Evolutionary conservation across 225 moss, liverwort and hornwort species (phyloP), one percentile per base, ranked within the genome.

Genomic region (Polytrichum commune): DNA sequence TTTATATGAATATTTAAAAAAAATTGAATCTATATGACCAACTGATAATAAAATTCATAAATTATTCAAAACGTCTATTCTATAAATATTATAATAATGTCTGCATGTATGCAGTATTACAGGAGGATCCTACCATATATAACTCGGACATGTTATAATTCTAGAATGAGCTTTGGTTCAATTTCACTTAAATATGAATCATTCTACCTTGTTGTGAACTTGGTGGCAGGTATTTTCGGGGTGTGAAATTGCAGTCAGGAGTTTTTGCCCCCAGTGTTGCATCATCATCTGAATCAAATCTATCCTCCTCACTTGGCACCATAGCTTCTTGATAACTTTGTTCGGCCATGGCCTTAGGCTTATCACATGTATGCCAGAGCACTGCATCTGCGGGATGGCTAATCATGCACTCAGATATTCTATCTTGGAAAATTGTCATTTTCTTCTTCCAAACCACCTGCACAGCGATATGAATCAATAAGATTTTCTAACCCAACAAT

Each of bases 371-470:
- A 71, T 75, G 75, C 22, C 72, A 60, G 10, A 73, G 65, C n/a
- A 35, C 29, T 62, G 84, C 86, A 64, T 84, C 89, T 62, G 64
- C 80, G 46, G 86, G 81, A 27, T 86, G 76, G 76, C 81, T 82
- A 62, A 80, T 86, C 74, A 82, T 86, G 62, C 83, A 84, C 35
- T 81, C 81, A 57, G 86, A 84, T 29, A 90, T 63, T 69, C 81
- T 90, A 53, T 78, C 53, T 72, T 90, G 86, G 62, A 90, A 74
- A 55, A 86, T 79, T 22, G 79, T 75, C 86, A 90, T 86, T 72
- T 86, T 86, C 74, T 86, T 86, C 73, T 90, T 86, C 89, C 89
- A 90, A 79, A 86, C 79, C 54, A 84, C 86, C 68, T 68, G 68
- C 68, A 54, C 58, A 58, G 16, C 13, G 0, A 4, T 13, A 16